Conservation (phyloP, 331 rosid genomes). For the Cydonia oblonga region DNA sequence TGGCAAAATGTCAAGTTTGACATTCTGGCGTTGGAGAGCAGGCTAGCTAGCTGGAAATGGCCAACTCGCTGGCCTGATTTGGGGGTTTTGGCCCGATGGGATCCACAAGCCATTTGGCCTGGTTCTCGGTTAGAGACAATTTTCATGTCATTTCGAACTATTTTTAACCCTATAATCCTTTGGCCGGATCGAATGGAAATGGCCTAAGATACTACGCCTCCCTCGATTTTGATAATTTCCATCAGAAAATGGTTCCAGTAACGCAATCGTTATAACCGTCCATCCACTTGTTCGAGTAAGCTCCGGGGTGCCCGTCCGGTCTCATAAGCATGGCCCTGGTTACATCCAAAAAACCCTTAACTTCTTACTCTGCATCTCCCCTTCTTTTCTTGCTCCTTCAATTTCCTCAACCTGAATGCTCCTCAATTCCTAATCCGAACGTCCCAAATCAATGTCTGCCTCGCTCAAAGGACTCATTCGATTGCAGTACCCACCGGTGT, state of each 20-base stretch:
- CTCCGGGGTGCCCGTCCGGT: slow-evolving; percentile 76
- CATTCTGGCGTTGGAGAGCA: no score
- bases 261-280: slow-evolving; percentile 72
- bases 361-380: slow-evolving; percentile 11
- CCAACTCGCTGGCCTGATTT: no score
- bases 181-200: no score
- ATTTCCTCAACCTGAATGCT: slow-evolving; percentile 47
- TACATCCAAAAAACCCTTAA: slow-evolving; percentile 50
- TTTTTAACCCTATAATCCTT: no score
- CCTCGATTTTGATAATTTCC: slow-evolving; percentile 24
- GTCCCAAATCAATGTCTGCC: slow-evolving; percentile 13
- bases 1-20: no score
- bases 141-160: no score
- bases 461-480: slow-evolving; percentile 39
- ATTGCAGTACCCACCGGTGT: slow-evolving; percentile 67
- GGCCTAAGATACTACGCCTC: slow-evolving; percentile 10
- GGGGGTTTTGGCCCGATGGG: no score
- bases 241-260: slow-evolving; percentile 59
- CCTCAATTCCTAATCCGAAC: slow-evolving; percentile 51
- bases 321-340: slow-evolving; percentile 76
- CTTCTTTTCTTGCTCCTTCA: slow-evolving; percentile 28
- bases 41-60: no score
- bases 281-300: slow-evolving; percentile 65
- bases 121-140: no score
- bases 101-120: no score